Evolutionary conservation across 768 basidiomycete genomes (phyloP).

Genomic region (Hygrophoropsis aurantiaca): DNA sequence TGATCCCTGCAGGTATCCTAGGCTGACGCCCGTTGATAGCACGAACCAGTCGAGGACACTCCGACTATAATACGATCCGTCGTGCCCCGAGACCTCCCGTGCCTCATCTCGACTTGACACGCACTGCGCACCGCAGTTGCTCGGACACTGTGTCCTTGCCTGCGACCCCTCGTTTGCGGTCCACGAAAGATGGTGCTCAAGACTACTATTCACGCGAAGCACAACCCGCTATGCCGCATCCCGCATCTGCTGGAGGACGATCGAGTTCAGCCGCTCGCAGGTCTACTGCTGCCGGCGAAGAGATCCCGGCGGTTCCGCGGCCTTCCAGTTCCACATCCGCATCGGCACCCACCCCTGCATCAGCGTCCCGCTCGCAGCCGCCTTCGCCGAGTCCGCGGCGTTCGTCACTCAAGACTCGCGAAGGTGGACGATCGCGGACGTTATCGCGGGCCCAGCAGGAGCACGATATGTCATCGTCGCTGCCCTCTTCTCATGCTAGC

Average conservation of each 20-base stretch:
- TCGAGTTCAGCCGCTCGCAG: background rate
- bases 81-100: background rate
- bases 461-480: too few species aligned
- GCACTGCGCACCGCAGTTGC: background rate
- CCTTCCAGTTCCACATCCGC: too few species aligned
- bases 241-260: constrained; percentile 1
- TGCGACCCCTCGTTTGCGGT: background rate
- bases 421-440: too few species aligned
- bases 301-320: background rate
- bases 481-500: too few species aligned
- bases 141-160: background rate
- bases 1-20: too few species aligned
- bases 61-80: too few species aligned
- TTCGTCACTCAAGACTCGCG: too few species aligned
- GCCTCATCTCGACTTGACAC: background rate
- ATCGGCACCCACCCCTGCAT: background rate
- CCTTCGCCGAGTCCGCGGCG: background rate
- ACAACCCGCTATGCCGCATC: constrained; percentile 1
- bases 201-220: constrained; percentile 2
- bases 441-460: too few species aligned
- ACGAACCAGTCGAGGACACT: too few species aligned
- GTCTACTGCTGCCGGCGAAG: background rate
- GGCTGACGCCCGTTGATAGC: too few species aligned
- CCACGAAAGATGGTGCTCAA: constrained; percentile 1
- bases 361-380: background rate